Conservation (phyloP, 2,329 filamentous ascomycete species). For the Polychaeton citri region DNA sequence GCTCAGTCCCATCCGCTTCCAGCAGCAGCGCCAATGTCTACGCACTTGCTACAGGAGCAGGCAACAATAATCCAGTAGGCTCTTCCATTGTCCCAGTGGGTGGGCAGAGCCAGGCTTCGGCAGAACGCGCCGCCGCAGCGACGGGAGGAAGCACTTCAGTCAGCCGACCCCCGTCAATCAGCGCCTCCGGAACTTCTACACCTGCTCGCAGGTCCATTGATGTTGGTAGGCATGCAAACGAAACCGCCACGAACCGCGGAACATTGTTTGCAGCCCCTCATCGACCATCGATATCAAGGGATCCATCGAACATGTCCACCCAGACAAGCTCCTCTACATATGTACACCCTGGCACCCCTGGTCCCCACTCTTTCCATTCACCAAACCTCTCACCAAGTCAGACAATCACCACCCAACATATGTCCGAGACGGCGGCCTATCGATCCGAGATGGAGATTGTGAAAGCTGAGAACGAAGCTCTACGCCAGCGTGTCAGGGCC, state of each 20-base stretch:
- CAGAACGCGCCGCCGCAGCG: slow-evolving; percentile 21
- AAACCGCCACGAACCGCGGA: slow-evolving; percentile 1
- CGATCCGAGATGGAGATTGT: slow-evolving; percentile 34
- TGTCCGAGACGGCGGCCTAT: slow-evolving; percentile 30
- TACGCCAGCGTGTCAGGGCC: slow-evolving; percentile 34
- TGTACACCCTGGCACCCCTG: slow-evolving; percentile 13
- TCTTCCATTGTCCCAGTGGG: slow-evolving; percentile 6
- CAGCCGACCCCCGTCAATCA: slow-evolving; percentile 20
- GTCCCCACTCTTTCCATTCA: slow-evolving; percentile 6
- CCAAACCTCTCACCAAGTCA: slow-evolving; percentile 9
- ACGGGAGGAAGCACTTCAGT: slow-evolving; percentile 6
- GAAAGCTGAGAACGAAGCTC: slow-evolving; percentile 35
- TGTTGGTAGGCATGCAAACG: slow-evolving; percentile 7
- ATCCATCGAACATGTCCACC: slow-evolving; percentile 11
- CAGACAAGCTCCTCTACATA: slow-evolving; percentile 12
- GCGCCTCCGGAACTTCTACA: slow-evolving; percentile 20
- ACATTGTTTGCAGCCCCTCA: slow-evolving; percentile 16
- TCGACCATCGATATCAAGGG: slow-evolving; percentile 19
- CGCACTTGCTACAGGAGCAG: not conserved
- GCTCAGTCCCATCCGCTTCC: slow-evolving; percentile 10
- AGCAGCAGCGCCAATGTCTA: slow-evolving; percentile 7
- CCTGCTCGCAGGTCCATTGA: slow-evolving; percentile 21
- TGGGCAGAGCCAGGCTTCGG: slow-evolving; percentile 21
- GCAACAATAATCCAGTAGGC: not conserved
- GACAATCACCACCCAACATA: slow-evolving; percentile 14